These are phyloP conservation scores for Microcera coccophila DNA, from an alignment of 2,329 filamentous ascomycete genomes.

Conservation along the genomic window DNA sequence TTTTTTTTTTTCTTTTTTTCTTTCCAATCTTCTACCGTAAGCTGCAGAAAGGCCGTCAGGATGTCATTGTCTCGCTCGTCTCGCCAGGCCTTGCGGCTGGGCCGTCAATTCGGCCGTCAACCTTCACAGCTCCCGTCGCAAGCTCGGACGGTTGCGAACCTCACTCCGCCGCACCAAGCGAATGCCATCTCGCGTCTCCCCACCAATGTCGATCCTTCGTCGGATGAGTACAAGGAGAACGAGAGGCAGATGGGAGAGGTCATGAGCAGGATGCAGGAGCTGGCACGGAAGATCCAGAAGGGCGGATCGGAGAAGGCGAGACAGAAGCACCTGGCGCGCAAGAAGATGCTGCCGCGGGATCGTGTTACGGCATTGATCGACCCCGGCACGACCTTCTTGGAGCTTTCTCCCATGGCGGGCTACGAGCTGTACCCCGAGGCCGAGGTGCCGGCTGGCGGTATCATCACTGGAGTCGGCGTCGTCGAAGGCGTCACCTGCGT, in stretches of 20 bases:
- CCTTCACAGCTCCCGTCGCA: conserved; percentile 30
- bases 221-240: conserved; percentile 79
- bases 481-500: conserved; percentile 90
- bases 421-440: conserved; percentile 82
- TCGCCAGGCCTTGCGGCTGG: conserved; percentile 42
- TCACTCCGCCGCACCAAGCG: conserved; percentile 77
- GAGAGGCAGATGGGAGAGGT: conserved; percentile 70
- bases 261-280: conserved; percentile 61
- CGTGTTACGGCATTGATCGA: conserved; percentile 84
- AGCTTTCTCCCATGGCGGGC: conserved; percentile 88
- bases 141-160: conserved; percentile 59
- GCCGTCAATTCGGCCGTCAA: conserved; percentile 34
- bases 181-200: conserved; percentile 77
- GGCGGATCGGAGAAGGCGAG: conserved; percentile 79
- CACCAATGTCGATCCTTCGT: conserved; percentile 70
- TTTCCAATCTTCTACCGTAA: conserved; percentile 4
- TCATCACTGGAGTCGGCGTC: conserved; percentile 87
- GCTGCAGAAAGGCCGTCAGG: conserved; percentile 5
- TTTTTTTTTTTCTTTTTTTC: too few species aligned
- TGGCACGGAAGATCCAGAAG: conserved; percentile 68
- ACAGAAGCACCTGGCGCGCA: conserved; percentile 79
- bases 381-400: conserved; percentile 83
- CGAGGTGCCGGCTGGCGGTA: conserved; percentile 82
- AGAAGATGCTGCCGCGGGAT: conserved; percentile 93
- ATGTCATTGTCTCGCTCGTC: conserved; percentile 50